A percentile compares a stretch with the other conserved stretches of the same genome.
Evolutionary conservation across 2,329 filamentous ascomycete genomes (phyloP).

Genomic region (Aspergillus sojae): DNA sequence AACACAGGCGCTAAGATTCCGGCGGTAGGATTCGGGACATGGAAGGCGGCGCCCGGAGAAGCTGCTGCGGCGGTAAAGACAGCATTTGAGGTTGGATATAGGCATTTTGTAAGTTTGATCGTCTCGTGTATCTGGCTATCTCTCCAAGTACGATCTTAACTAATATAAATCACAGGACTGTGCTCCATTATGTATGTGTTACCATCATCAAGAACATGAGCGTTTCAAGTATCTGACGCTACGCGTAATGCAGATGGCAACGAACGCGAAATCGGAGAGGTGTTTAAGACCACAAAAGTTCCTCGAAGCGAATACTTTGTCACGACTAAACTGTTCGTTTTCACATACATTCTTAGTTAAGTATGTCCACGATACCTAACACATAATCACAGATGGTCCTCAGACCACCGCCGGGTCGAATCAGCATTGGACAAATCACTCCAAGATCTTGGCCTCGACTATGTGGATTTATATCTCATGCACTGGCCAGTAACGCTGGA

Average conservation of each 20-base stretch:
- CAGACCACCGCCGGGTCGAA: background rate
- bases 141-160: rapidly evolving
- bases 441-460: background rate
- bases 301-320: background rate
- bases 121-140: rapidly evolving
- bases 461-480: background rate
- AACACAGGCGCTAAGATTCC: background rate
- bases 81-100: background rate
- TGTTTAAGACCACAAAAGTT: background rate
- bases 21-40: background rate
- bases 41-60: background rate
- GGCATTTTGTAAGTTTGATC: background rate
- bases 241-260: background rate
- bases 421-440: background rate
- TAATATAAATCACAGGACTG: background rate
- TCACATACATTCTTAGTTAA: background rate
- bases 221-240: background rate
- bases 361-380: background rate
- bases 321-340: background rate
- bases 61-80: background rate
- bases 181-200: background rate
- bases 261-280: background rate
- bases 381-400: background rate
- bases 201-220: background rate
- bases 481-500: background rate